Evolutionary conservation across 2,329 filamentous ascomycete species (phyloP).

Genomic region (Drechslerella coelobrocha): DNA sequence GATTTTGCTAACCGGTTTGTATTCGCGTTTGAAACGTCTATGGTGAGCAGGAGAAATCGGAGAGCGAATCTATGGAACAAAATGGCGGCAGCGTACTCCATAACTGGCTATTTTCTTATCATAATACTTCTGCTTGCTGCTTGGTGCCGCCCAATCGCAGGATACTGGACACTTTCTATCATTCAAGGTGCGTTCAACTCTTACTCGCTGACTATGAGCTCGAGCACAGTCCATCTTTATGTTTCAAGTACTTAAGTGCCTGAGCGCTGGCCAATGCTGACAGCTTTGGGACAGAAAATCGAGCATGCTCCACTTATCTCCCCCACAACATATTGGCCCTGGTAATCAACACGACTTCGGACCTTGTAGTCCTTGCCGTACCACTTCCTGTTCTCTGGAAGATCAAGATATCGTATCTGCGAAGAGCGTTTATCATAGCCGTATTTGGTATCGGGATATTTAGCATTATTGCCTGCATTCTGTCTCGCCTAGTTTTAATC

Average conservation of each 20-base stretch:
- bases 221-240: too few species aligned
- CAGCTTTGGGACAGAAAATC: slow-evolving; percentile 11
- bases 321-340: slow-evolving; percentile 19
- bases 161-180: slow-evolving; percentile 23
- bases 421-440: slow-evolving; percentile 22
- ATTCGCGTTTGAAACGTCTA: too few species aligned
- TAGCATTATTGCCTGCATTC: slow-evolving; percentile 29
- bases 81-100: slow-evolving; percentile 4
- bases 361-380: slow-evolving; percentile 20
- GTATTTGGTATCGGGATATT: slow-evolving; percentile 29
- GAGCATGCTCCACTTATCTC: slow-evolving; percentile 4
- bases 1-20: too few species aligned
- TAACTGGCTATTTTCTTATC: slow-evolving; percentile 17
- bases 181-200: slow-evolving; percentile 18
- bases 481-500: slow-evolving; percentile 15
- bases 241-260: too few species aligned
- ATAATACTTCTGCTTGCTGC: slow-evolving; percentile 21
- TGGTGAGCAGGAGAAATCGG: slow-evolving; percentile 7
- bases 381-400: slow-evolving; percentile 27
- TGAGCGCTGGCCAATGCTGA: too few species aligned
- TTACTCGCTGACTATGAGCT: too few species aligned
- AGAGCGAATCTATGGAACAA: slow-evolving; percentile 24
- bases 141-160: slow-evolving; percentile 31
- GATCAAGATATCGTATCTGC: slow-evolving; percentile 9
- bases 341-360: slow-evolving; percentile 19